A percentile compares a stretch with the other conserved stretches of the same genome.
These are phyloP conservation scores for Hanseniaspora singularis DNA, from an alignment of 805 yeast species.

Conservation along the genomic window DNA sequence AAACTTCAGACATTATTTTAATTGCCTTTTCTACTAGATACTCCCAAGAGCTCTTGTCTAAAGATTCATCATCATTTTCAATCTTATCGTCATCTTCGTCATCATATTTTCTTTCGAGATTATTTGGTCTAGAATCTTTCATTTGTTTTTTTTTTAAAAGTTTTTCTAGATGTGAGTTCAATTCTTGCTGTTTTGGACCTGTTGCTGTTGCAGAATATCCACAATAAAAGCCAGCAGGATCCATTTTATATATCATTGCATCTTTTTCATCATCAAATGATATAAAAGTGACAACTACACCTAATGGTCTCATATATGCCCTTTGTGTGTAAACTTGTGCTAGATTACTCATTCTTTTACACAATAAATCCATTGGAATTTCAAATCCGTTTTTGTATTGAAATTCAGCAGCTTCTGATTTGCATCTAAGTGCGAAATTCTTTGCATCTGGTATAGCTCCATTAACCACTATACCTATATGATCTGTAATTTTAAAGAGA, in stretches of 20 bases:
- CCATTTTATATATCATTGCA: slow-evolving; percentile 81
- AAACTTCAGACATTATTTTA: slow-evolving; percentile 67
- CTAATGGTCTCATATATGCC: slow-evolving; percentile 97
- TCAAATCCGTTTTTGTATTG: slow-evolving; percentile 90
- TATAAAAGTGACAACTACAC: slow-evolving; percentile 81
- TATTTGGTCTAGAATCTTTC: slow-evolving; percentile 26
- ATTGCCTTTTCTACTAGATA: slow-evolving; percentile 83
- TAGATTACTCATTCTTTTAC: slow-evolving; percentile 90
- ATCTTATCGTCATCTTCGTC: slow-evolving; percentile 20
- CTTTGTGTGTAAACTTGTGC: slow-evolving; percentile 94
- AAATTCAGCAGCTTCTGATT: slow-evolving; percentile 92
- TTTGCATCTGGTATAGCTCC: slow-evolving; percentile 96
- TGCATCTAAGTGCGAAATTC: slow-evolving; percentile 77
- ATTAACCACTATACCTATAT: slow-evolving; percentile 81
- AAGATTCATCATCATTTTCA: neutral
- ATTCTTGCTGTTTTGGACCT: slow-evolving; percentile 96
- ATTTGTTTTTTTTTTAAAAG: slow-evolving; percentile 63
- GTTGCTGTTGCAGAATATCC: slow-evolving; percentile 88
- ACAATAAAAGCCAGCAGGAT: slow-evolving; percentile 92
- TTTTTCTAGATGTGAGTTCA: slow-evolving; percentile 79
- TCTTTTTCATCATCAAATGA: slow-evolving; percentile 84
- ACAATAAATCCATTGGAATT: slow-evolving; percentile 86
- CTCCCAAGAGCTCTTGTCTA: slow-evolving; percentile 42
- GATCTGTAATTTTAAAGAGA: slow-evolving; percentile 67
- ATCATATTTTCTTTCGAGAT: slow-evolving; percentile 13